These are phyloP conservation scores for Recurvomyces mirabilis DNA, from an alignment of 495 filamentous ascomycete genomes.

Conservation along the genomic window DNA sequence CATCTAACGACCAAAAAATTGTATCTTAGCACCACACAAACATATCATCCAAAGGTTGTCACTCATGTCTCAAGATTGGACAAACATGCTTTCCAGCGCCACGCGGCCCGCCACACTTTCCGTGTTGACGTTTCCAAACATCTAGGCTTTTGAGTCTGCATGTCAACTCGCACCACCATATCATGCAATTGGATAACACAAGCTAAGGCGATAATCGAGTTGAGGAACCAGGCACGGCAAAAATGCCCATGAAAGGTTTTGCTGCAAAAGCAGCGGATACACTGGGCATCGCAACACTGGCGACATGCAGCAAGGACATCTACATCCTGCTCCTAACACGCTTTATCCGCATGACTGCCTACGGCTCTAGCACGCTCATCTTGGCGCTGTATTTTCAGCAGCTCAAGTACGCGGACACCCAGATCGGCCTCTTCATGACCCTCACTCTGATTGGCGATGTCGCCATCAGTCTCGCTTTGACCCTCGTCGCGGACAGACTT, in stretches of 20 bases:
- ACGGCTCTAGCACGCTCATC: constrained; percentile 63
- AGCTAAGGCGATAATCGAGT: too few relatives aligned
- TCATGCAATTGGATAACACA: too few relatives aligned
- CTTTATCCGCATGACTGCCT: constrained; percentile 70
- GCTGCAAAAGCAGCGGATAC: constrained; percentile 10
- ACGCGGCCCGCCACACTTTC: too few relatives aligned
- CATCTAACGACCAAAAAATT: too few relatives aligned
- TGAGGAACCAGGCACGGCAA: too few relatives aligned
- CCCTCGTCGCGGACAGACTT: constrained; percentile 60
- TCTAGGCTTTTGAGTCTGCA: too few relatives aligned
- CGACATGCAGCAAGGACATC: constrained; percentile 45
- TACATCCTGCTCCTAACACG: constrained; percentile 65
- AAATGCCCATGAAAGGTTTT: background rate
- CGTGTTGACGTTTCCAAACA: too few relatives aligned
- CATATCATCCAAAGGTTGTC: too few relatives aligned
- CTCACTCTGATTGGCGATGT: constrained; percentile 75
- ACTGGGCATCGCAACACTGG: constrained; percentile 40
- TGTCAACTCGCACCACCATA: too few relatives aligned
- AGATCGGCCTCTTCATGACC: constrained; percentile 79
- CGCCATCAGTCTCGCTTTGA: constrained; percentile 61
- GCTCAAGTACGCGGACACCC: constrained; percentile 49
- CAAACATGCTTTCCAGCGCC: too few relatives aligned
- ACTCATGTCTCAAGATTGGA: too few relatives aligned
- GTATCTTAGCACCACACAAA: too few relatives aligned
- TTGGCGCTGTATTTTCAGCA: constrained; percentile 58